These are phyloP conservation scores for Penicillium sp. DNA, from an alignment of 2,329 filamentous ascomycete genomes.

Conservation along the genomic window DNA sequence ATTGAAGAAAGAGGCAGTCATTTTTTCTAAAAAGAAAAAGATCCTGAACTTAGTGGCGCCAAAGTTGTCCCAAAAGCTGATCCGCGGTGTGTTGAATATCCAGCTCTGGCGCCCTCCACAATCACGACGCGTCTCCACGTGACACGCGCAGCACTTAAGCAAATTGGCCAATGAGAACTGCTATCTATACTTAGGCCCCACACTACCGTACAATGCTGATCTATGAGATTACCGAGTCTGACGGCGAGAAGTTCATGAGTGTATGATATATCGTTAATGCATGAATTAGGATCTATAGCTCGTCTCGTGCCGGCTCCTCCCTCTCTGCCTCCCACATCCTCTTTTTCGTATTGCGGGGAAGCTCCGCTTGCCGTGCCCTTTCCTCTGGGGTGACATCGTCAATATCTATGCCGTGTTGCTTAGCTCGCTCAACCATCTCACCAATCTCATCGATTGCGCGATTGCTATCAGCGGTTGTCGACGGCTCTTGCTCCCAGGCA, in stretches of 20 bases:
- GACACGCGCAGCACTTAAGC: constrained; percentile 32
- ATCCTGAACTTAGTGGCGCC: neutral
- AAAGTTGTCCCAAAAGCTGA: neutral
- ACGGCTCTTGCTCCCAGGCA: constrained; percentile 23
- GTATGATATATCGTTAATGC: constrained; percentile 15
- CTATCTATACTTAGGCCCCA: neutral
- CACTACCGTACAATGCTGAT: neutral
- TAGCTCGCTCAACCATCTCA: constrained; percentile 36
- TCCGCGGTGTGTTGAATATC: constrained; percentile 10
- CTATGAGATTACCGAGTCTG: neutral
- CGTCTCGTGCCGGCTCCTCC: constrained; percentile 37
- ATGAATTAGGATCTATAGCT: constrained; percentile 31
- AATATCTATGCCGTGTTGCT: constrained; percentile 29
- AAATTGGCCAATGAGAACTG: constrained; percentile 11
- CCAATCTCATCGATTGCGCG: constrained; percentile 45
- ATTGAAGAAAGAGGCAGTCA: constrained; percentile 89
- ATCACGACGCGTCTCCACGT: constrained; percentile 37
- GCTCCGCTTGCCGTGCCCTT: constrained; percentile 36
- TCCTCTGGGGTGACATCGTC: constrained; percentile 40
- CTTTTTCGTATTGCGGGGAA: constrained; percentile 49
- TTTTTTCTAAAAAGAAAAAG: constrained; percentile 21
- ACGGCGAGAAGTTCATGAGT: neutral
- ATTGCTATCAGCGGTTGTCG: constrained; percentile 28
- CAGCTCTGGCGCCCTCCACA: constrained; percentile 15
- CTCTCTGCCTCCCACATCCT: constrained; percentile 47